A percentile compares a stretch with the other conserved stretches of the same genome.
These are phyloP conservation scores for Nidula niveotomentosa DNA, from an alignment of 1,284 basidiomycete genomes.

Conservation along the genomic window DNA sequence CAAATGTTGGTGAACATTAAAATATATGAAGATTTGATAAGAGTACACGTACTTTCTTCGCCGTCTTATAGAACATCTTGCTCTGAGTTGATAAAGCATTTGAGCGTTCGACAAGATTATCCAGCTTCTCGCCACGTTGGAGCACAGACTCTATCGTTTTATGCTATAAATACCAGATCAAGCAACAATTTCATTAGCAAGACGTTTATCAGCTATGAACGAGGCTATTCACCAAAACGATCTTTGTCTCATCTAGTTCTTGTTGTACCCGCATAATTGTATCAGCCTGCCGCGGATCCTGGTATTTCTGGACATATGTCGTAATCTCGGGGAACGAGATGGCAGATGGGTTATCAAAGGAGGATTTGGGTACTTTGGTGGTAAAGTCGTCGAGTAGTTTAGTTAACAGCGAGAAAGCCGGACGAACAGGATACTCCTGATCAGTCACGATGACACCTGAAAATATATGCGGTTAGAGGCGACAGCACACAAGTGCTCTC, in stretches of 20 bases:
- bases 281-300: conserved; percentile 98
- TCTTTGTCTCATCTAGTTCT: conserved; percentile 99
- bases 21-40: neutral
- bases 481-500: neutral
- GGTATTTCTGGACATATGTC: conserved; percentile 90
- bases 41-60: conserved; percentile 76
- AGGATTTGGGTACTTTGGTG: conserved; percentile 72
- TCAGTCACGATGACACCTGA: conserved; percentile 92
- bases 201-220: no score
- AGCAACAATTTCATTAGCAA: no score
- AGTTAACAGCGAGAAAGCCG: conserved; percentile 93
- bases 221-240: conserved; percentile 74
- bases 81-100: conserved; percentile 88
- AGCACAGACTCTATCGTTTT: conserved; percentile 99
- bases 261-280: conserved; percentile 99
- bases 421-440: conserved; percentile 94
- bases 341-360: conserved; percentile 59
- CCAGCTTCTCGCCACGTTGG: conserved; percentile 95
- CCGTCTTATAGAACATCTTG: conserved; percentile 96
- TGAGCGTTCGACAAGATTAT: conserved; percentile 95
- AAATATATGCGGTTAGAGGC: conserved; percentile 6
- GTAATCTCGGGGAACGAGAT: conserved; percentile 76
- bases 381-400: conserved; percentile 96
- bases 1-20: conserved; percentile 4
- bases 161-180: conserved; percentile 56